Conservation (phyloP, 2,329 filamentous ascomycete genomes). For the Colletotrichum shisoi region DNA sequence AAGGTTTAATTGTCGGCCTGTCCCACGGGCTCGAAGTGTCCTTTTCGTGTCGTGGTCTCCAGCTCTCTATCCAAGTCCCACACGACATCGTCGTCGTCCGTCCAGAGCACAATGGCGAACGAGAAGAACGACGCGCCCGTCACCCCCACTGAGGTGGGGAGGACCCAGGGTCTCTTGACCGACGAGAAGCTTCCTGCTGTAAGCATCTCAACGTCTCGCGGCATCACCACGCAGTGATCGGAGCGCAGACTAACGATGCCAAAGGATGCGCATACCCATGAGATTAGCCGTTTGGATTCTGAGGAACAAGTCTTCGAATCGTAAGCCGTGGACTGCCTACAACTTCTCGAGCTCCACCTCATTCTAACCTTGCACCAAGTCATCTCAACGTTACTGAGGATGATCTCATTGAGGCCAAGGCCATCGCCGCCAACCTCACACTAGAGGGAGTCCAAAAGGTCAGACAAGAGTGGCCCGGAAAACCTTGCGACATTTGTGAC, state of each 20-base stretch:
- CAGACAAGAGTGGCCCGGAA: conserved; percentile 4
- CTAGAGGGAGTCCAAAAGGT: conserved; percentile 48
- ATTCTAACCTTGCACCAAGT: conserved; percentile 14
- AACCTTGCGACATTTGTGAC: background rate
- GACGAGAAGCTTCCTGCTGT: conserved; percentile 31
- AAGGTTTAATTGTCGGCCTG: conserved; percentile 26
- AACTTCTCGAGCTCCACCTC: no score
- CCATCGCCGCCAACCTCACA: conserved; percentile 48
- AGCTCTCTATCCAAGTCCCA: conserved; percentile 6
- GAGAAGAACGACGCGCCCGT: conserved; percentile 30
- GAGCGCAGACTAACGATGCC: background rate
- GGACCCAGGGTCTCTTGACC: conserved; percentile 28
- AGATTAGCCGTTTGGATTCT: conserved; percentile 25
- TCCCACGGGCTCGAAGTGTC: background rate
- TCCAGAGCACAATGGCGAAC: conserved; percentile 28
- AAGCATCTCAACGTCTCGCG: background rate
- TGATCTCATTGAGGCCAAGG: conserved; percentile 56
- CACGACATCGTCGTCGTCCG: conserved; percentile 5
- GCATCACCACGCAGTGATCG: background rate
- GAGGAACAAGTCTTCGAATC: conserved; percentile 35
- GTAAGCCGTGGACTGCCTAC: background rate
- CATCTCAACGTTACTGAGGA: conserved; percentile 52
- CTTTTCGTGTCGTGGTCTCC: background rate
- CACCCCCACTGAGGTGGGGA: conserved; percentile 30
- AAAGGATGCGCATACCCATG: conserved; percentile 16